A percentile compares a stretch with the other conserved stretches of the same genome.
These are phyloP conservation scores for Gentiana macrophylla DNA, from an alignment of 257 asterid genomes.

Conservation along the genomic window DNA sequence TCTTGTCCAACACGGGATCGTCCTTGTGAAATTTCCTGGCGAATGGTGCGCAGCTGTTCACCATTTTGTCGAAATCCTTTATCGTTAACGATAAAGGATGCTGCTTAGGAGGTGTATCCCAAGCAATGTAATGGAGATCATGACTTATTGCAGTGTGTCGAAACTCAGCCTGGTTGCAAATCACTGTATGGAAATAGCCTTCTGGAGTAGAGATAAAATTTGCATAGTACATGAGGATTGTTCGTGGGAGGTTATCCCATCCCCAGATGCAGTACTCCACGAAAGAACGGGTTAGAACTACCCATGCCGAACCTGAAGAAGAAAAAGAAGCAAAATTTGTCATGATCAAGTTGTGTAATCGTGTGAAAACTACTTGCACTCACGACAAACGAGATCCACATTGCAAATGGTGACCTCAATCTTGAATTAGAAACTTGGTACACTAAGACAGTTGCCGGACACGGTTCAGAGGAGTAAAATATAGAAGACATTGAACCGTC, in stretches of 20 bases:
- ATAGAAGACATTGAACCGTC: not conserved
- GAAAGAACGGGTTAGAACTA: constrained; percentile 69
- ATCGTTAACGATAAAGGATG: constrained; percentile 65
- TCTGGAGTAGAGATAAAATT: constrained; percentile 93
- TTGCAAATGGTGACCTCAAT: too few relatives aligned
- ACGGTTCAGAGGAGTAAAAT: too few relatives aligned
- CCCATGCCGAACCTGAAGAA: constrained; percentile 92
- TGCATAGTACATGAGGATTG: constrained; percentile 85
- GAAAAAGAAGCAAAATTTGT: too few relatives aligned
- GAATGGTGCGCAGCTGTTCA: constrained; percentile 88
- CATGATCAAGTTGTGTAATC: too few relatives aligned
- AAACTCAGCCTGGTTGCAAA: constrained; percentile 77
- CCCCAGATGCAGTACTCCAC: constrained; percentile 94
- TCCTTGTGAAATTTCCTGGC: constrained; percentile 86
- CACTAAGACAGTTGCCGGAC: too few relatives aligned
- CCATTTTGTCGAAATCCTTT: constrained; percentile 62
- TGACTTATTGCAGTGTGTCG: constrained; percentile 67
- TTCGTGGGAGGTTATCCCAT: constrained; percentile 90
- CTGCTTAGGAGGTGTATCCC: constrained; percentile 98
- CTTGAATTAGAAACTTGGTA: not conserved
- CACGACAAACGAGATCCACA: too few relatives aligned
- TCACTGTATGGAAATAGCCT: constrained; percentile 91
- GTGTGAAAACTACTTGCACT: too few relatives aligned
- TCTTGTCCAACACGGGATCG: constrained; percentile 73
- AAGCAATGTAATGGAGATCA: constrained; percentile 92